phyloP scores from a whole-genome alignment of 139 green algal species.

The Chlamydomonas sp. region DNA sequence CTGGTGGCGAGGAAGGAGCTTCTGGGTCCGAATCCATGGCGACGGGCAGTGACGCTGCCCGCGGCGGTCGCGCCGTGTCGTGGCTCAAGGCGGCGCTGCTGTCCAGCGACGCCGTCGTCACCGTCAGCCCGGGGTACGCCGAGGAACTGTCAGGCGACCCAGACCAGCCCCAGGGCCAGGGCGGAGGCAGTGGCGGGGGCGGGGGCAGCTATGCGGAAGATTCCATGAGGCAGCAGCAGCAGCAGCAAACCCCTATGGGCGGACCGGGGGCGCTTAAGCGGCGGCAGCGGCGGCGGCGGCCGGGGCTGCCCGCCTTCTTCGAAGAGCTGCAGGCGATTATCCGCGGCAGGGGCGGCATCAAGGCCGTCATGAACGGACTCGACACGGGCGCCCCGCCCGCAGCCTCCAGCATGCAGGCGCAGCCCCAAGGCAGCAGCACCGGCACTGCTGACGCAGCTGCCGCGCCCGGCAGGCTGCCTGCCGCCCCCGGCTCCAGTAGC shows the following conservation, averaged over 20 bases:
- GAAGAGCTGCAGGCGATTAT: neutral
- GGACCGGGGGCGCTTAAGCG: constrained; percentile 1
- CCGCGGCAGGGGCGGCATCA: constrained; percentile 21
- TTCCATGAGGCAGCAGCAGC: too few relatives aligned
- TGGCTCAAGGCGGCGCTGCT: constrained; percentile 78
- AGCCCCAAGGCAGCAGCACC: too few relatives aligned
- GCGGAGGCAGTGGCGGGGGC: neutral
- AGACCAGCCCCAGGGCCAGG: too few relatives aligned
- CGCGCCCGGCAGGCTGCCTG: too few relatives aligned
- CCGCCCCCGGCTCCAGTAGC: neutral
- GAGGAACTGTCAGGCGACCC: constrained; percentile 59
- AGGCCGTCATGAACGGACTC: constrained; percentile 83
- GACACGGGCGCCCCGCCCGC: constrained; percentile 41
- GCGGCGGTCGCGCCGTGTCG: constrained; percentile 51
- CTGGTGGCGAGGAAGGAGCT: neutral
- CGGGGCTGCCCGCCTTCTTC: neutral
- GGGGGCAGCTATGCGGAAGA: too few relatives aligned
- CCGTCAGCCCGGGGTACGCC: constrained; percentile 82
- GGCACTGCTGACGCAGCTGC: too few relatives aligned
- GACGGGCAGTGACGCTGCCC: constrained; percentile 2
- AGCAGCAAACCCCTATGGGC: neutral
- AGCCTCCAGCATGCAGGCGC: too few relatives aligned
- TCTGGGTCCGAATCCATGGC: neutral
- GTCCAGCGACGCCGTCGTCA: constrained; percentile 70
- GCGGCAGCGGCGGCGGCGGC: neutral